Evolutionary conservation across 2,329 filamentous ascomycete species (phyloP).

Genomic region (Phaeosphaeriaceae sp.): DNA sequence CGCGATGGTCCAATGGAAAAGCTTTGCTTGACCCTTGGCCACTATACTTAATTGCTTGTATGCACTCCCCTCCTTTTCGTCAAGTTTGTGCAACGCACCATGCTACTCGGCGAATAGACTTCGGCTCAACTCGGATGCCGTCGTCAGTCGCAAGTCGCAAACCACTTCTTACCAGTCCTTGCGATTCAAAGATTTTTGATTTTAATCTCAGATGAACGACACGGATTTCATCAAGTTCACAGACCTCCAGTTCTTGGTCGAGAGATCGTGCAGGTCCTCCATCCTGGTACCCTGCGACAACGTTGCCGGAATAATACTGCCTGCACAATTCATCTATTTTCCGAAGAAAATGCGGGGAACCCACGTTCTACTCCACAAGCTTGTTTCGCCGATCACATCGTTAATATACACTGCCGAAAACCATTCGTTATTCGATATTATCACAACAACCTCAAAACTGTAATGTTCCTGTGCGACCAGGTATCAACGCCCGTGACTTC

Average conservation of each 20-base stretch:
- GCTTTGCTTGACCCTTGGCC: neutral
- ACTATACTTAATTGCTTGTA: neutral
- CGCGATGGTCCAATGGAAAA: neutral
- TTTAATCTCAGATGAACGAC: neutral
- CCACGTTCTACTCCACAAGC: slow-evolving; percentile 18
- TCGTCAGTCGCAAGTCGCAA: neutral
- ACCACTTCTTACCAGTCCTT: no score
- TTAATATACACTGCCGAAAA: slow-evolving; percentile 7
- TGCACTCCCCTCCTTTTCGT: neutral
- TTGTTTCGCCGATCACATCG: slow-evolving; percentile 6
- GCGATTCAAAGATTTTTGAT: neutral
- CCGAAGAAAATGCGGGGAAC: slow-evolving; percentile 18
- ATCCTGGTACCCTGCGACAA: neutral
- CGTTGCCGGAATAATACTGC: slow-evolving; percentile 2
- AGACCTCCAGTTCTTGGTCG: neutral
- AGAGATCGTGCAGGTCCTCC: neutral
- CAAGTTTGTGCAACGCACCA: neutral
- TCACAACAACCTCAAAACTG: slow-evolving; percentile 1
- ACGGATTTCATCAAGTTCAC: neutral
- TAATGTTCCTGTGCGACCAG: neutral
- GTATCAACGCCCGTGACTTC: neutral
- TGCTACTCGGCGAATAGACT: neutral
- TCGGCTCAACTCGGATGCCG: neutral
- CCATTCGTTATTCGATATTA: slow-evolving; percentile 6
- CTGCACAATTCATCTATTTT: slow-evolving; percentile 4